Percentiles rank a stretch among this genome's conserved stretches.
Evolutionary conservation across 2,329 filamentous ascomycete species (phyloP).

Genomic region (Pleomassaria siparia): DNA sequence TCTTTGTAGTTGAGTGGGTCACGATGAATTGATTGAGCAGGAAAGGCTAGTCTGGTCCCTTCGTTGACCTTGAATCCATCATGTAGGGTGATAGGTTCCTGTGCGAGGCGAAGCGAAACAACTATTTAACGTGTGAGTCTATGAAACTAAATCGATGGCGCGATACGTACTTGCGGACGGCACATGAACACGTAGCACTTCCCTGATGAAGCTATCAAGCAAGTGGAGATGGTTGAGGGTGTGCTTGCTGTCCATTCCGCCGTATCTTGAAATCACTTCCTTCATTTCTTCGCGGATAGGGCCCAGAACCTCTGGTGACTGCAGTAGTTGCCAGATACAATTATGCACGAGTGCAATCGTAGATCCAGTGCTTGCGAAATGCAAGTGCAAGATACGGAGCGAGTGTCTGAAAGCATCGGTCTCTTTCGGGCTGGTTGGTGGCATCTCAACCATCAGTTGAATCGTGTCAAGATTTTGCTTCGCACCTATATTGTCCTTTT

Average conservation of each 20-base stretch:
- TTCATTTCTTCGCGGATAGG: slow-evolving; percentile 7
- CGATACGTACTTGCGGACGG: slow-evolving; percentile 7
- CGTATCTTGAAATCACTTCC: slow-evolving; percentile 4
- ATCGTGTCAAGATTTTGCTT: slow-evolving; percentile 5
- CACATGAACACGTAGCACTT: slow-evolving; percentile 6
- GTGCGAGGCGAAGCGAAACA: slow-evolving; percentile 5
- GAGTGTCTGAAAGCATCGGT: slow-evolving; percentile 7
- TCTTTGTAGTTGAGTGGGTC: slow-evolving; percentile 5
- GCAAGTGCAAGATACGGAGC: slow-evolving; percentile 8
- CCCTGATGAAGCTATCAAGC: slow-evolving; percentile 10
- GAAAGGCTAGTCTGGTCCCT: slow-evolving; percentile 7
- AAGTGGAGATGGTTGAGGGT: slow-evolving; percentile 9
- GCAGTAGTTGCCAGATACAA: slow-evolving; percentile 6
- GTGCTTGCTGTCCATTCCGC: slow-evolving; percentile 9
- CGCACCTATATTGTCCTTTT: not conserved
- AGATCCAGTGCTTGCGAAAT: slow-evolving; percentile 8
- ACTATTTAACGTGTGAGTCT: not conserved
- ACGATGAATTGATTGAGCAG: slow-evolving; percentile 7
- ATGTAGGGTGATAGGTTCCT: slow-evolving; percentile 6
- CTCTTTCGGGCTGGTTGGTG: slow-evolving; percentile 4
- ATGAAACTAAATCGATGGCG: not conserved
- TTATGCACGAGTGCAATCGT: slow-evolving; percentile 5
- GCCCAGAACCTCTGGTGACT: slow-evolving; percentile 4
- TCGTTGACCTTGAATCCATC: slow-evolving; percentile 3
- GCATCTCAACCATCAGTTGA: slow-evolving; percentile 8